Evolutionary conservation across 2,329 filamentous ascomycete species (phyloP).

Genomic region (Leptographium wingfieldii): DNA sequence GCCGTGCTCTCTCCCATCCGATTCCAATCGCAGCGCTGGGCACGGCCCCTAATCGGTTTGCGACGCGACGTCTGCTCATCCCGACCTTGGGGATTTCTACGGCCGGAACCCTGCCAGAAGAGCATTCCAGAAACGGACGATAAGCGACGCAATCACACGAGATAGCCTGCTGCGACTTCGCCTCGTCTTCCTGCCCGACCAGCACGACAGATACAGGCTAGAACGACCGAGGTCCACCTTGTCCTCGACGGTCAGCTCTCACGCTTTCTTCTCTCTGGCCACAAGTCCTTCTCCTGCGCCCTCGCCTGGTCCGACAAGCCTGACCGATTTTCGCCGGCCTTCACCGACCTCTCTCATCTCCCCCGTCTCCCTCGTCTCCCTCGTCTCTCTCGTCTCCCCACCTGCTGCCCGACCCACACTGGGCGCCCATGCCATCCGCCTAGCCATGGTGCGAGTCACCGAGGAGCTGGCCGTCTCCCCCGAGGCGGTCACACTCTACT

Average conservation of each 20-base stretch:
- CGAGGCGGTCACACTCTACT: constrained; percentile 76
- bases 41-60: background rate
- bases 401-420: background rate
- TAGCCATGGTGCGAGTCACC: constrained; percentile 68
- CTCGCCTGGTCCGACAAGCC: no score
- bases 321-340: no score
- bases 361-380: background rate
- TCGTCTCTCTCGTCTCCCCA: background rate
- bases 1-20: background rate
- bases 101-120: background rate
- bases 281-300: no score
- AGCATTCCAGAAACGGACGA: background rate
- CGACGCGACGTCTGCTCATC: background rate
- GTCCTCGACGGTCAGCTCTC: background rate
- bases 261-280: no score
- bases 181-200: background rate
- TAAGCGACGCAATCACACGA: background rate
- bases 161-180: background rate
- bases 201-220: background rate
- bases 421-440: constrained; percentile 26
- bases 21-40: background rate
- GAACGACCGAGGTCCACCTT: background rate
- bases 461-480: constrained; percentile 67
- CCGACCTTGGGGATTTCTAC: background rate
- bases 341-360: no score